Evolutionary conservation across 257 asterid genomes (phyloP).

Genomic region (Rauvolfia tetraphylla): DNA sequence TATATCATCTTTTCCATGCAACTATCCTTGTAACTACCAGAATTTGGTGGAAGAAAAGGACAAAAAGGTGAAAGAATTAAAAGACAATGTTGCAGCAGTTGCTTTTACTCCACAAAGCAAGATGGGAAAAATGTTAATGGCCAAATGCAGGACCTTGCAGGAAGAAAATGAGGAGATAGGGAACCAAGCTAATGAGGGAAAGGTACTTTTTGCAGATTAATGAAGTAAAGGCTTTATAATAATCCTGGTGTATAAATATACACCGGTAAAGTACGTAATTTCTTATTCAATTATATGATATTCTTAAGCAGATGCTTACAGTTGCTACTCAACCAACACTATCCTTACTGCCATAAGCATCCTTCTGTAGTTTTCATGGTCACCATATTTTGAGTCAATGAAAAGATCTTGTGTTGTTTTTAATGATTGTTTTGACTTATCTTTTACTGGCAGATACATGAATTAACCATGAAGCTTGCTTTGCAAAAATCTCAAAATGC

Average conservation of each 20-base stretch:
- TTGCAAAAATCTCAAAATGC: slow-evolving; percentile 54
- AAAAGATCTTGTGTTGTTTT: neutral
- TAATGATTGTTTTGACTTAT: neutral
- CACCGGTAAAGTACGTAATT: neutral
- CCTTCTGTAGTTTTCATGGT: neutral
- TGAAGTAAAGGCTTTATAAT: neutral
- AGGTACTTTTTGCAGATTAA: slow-evolving; percentile 43
- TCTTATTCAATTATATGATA: neutral
- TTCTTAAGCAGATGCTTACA: neutral
- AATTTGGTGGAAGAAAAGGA: slow-evolving; percentile 98
- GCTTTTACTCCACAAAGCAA: slow-evolving; percentile 61
- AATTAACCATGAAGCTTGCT: slow-evolving; percentile 21
- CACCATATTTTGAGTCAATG: neutral
- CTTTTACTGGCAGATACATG: slow-evolving; percentile 59
- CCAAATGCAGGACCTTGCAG: slow-evolving; percentile 93
- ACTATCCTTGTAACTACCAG: slow-evolving; percentile 26
- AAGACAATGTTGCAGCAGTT: slow-evolving; percentile 71
- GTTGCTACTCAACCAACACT: neutral
- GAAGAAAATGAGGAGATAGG: slow-evolving; percentile 98
- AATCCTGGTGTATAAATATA: neutral
- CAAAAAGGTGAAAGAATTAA: slow-evolving; percentile 84
- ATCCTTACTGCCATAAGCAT: neutral
- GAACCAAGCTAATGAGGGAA: slow-evolving; percentile 96
- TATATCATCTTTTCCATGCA: neutral
- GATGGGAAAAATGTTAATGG: slow-evolving; percentile 96